Base-by-base conservation (phyloP, 371 early-diverging fungal genomes). In the Fennellomyces sp. region DNA sequence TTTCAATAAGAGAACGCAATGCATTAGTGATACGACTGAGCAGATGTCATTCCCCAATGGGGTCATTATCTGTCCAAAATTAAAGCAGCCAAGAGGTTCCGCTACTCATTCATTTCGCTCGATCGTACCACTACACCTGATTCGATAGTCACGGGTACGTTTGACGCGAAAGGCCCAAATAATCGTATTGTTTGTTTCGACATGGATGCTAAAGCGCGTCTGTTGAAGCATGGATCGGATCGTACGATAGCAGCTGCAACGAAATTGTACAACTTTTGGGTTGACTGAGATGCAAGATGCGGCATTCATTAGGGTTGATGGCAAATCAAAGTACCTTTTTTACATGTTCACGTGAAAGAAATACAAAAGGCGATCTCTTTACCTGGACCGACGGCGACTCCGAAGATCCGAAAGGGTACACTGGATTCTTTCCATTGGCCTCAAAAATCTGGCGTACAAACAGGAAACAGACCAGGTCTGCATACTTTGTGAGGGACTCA, bases 121-220 rank as follows among this genome's bases (percentile, higher is more conserved):
- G 57, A 57, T 33, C 57, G 47, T 15, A 57, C 57, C 47, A 48
- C 57, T 8, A 47, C 45, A n/a, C 57, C 57, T 29, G 57, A 57
- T 23, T 42, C 57, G 10, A 23, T 57, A 5, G 19, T 57, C 21
- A 30, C 47, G 10, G 57, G 57, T 15, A n/a, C 42, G 21, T 57
- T 47, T 21, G 47, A 57, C 27, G 28, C n/a, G 12, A 48, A 8
- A 8, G 57, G 57, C 13, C 13, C 28, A 0, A 42, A 41, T 11
- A 57, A 57, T 23, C 42, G 57, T 11, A 47, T 57, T 47, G 57
- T 30, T 25, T 48, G 57, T 11, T 57, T 57, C 29, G 47, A 57
- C 19, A 25, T 57, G 42, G 57, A 57, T 39, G 8, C 26, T 36
- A 56, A 15, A 23, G 38, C 55, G 23, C 42, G 39, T 31, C 35